Base-by-base conservation (phyloP, 2,329 filamentous ascomycete genomes). In the Colletotrichum acutatum region DNA sequence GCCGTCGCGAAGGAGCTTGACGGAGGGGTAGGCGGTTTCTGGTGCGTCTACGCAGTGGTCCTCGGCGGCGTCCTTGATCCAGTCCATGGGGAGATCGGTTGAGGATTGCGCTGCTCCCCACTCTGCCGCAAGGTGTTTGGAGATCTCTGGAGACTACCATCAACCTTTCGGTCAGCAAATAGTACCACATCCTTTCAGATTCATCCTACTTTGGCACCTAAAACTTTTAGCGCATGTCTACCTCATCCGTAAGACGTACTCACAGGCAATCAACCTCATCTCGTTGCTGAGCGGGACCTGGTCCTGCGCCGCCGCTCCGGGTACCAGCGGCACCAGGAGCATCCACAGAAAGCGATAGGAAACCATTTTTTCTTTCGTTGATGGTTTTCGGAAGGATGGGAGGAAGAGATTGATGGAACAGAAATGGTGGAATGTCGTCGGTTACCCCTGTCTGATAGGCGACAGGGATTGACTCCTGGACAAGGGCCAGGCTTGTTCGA, bases 191-290 rank as follows among this genome's bases (percentile, higher is more conserved):
- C 14, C 11, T 24, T n/a, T 26, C 14, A n/a, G 22, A n/a, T 5
- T 4, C 4, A 24, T 49, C 28, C 16, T 60, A 71, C 71, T 16
- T 19, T 60, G 9, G 61, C 42, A 57, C 58, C 71, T 73, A 57
- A 3, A 4, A 3, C 11, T n/a, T 42, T 68, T 22, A 70, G 61
- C 19, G 1, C 7, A 42, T 9, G 22, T 11, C 14, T 37, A 22
- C 4, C 9, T 34, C 6, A 11, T 30, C 14, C 2, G 19, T 58
- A 9, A n/a, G 26, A 42, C 14, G 22, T 26, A 73, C 71, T 66
- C 26, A 73, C 71, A 71, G 12, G 66, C 66, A 26, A 73, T 58
- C 1, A 71, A 61, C n/a, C 26, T 58, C 30, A 57, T 53, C 54
- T 70, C 26, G 11, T 54, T 28, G 24, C 34, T 6, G 7, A 69